These are phyloP conservation scores for Eucalyptus cladocalyx DNA, from an alignment of 345 rosid species.

Conservation along the genomic window DNA sequence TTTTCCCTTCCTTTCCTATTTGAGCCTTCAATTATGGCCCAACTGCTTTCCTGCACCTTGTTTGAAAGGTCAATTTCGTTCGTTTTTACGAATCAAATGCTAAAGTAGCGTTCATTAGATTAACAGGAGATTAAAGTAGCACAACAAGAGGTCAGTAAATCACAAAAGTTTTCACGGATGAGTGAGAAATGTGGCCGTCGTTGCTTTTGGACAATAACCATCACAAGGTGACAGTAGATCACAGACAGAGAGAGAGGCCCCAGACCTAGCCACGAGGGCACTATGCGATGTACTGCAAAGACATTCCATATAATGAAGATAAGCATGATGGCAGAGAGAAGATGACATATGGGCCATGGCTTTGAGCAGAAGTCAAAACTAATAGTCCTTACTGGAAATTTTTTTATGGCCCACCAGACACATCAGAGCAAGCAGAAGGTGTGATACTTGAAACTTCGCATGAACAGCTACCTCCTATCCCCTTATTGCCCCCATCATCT, in stretches of 20 bases:
- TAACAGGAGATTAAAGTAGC: neutral
- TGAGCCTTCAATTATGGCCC: neutral
- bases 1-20: neutral
- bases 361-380: too few relatives aligned
- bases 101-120: neutral
- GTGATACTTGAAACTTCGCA: too few relatives aligned
- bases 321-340: too few relatives aligned
- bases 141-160: neutral
- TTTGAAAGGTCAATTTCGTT: neutral
- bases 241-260: neutral
- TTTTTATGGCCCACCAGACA: too few relatives aligned
- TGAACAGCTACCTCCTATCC: too few relatives aligned
- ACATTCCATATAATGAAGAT: too few relatives aligned
- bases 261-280: neutral
- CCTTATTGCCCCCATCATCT: too few relatives aligned
- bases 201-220: neutral
- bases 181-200: neutral
- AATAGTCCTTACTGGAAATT: too few relatives aligned
- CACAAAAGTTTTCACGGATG: neutral
- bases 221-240: neutral
- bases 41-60: neutral
- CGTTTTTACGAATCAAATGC: neutral
- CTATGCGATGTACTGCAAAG: too few relatives aligned
- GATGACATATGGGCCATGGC: too few relatives aligned
- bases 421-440: too few relatives aligned